These are phyloP conservation scores for Meira nashicola DNA, from an alignment of 1,284 basidiomycete genomes.

Conservation along the genomic window DNA sequence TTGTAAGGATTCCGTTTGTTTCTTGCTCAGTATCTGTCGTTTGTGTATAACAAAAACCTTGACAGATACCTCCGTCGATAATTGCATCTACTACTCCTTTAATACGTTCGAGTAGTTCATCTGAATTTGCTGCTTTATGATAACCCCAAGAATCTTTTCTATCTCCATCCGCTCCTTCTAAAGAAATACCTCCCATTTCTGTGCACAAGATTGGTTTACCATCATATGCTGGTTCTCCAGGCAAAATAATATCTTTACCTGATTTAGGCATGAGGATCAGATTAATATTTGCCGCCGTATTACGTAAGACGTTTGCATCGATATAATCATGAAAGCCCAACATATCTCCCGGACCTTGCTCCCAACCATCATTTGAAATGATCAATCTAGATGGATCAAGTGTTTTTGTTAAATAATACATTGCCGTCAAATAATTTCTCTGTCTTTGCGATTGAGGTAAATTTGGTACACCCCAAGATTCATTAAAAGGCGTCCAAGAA, in stretches of 20 bases:
- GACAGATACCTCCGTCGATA: constrained; percentile 21
- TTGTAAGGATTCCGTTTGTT: constrained; percentile 28
- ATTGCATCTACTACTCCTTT: constrained; percentile 16
- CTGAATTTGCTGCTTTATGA: constrained; percentile 16
- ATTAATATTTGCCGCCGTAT: constrained; percentile 15
- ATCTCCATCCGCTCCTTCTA: background rate
- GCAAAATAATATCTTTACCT: constrained; percentile 11
- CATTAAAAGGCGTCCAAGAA: constrained; percentile 34
- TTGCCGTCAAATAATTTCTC: constrained; percentile 19
- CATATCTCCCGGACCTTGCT: constrained; percentile 27
- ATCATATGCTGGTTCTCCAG: constrained; percentile 6
- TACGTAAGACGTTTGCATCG: constrained; percentile 1
- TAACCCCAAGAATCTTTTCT: constrained; percentile 23
- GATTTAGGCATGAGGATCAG: constrained; percentile 17
- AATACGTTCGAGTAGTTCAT: constrained; percentile 20
- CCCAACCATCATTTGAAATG: constrained; percentile 36
- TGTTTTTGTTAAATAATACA: constrained; percentile 29
- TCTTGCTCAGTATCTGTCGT: constrained; percentile 24
- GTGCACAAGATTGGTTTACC: constrained; percentile 27
- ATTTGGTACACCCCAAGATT: constrained; percentile 26
- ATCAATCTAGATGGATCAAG: constrained; percentile 26
- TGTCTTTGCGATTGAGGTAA: constrained; percentile 21
- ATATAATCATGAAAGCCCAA: constrained; percentile 30
- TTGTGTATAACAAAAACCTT: constrained; percentile 37
- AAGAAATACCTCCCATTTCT: constrained; percentile 30